These are phyloP conservation scores for Volvariella volvacea DNA, from an alignment of 1,284 basidiomycete species.

Conservation along the genomic window DNA sequence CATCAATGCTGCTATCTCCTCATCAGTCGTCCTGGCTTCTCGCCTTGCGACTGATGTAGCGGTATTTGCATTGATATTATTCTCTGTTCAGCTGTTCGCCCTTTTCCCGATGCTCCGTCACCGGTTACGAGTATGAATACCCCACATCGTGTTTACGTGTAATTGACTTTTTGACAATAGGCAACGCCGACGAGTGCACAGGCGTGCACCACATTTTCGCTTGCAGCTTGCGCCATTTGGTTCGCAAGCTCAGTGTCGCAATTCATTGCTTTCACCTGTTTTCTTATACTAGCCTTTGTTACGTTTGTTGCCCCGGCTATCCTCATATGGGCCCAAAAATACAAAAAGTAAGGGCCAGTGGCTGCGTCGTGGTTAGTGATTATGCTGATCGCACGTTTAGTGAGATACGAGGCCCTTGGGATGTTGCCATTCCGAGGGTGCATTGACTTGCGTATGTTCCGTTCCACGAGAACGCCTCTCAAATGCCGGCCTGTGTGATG, in stretches of 20 bases:
- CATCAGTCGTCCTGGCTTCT: slow-evolving; percentile 91
- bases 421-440: slow-evolving; percentile 56
- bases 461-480: no score
- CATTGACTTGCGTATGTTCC: no score
- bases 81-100: slow-evolving; percentile 82
- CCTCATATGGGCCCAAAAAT: slow-evolving; percentile 76
- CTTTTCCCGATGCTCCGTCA: slow-evolving; percentile 80
- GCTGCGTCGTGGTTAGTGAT: slow-evolving; percentile 2
- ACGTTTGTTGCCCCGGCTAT: slow-evolving; percentile 67
- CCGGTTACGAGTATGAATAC: slow-evolving; percentile 57
- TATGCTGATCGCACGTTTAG: slow-evolving; percentile 15
- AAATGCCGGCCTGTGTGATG: no score
- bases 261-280: slow-evolving; percentile 45
- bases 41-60: slow-evolving; percentile 78
- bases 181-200: slow-evolving; percentile 37
- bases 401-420: slow-evolving; percentile 58
- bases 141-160: not conserved
- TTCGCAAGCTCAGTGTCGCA: slow-evolving; percentile 49
- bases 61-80: slow-evolving; percentile 87
- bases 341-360: slow-evolving; percentile 59
- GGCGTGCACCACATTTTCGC: slow-evolving; percentile 40
- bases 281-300: slow-evolving; percentile 43
- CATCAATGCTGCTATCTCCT: slow-evolving; percentile 92
- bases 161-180: slow-evolving; percentile 24
- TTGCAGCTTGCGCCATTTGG: slow-evolving; percentile 41